Conservation (phyloP, 192 early-diverging fungal genomes). For the Backusella sp. region DNA sequence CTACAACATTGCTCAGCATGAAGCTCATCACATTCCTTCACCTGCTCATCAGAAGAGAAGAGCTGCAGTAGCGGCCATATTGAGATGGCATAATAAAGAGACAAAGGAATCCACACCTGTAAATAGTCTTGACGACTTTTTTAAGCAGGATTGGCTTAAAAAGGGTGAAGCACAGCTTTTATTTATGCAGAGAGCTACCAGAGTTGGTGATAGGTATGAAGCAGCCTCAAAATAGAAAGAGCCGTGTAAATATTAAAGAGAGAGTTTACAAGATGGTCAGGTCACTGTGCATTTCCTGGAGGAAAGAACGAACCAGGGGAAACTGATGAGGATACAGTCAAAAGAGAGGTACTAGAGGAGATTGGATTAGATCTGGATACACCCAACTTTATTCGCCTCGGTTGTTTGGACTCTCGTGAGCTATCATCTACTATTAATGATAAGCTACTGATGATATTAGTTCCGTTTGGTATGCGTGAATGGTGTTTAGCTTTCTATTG, state of each 20-base stretch:
- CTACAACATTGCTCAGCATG: not conserved
- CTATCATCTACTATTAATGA: slow-evolving; percentile 13
- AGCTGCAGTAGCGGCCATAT: slow-evolving; percentile 21
- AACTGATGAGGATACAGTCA: slow-evolving; percentile 32
- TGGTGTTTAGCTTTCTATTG: not conserved
- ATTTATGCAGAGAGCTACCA: slow-evolving; percentile 34
- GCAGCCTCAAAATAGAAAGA: not conserved
- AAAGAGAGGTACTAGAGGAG: slow-evolving; percentile 31
- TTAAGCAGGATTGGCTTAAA: slow-evolving; percentile 23
- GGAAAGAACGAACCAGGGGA: slow-evolving; percentile 31
- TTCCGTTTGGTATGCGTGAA: slow-evolving; percentile 28
- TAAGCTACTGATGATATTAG: slow-evolving; percentile 33
- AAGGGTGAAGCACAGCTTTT: slow-evolving; percentile 23
- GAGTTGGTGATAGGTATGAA: slow-evolving; percentile 25
- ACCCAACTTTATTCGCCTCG: slow-evolving; percentile 18
- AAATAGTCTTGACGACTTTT: slow-evolving; percentile 12
- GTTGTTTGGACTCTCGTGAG: slow-evolving; percentile 27
- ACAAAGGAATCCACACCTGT: not conserved
- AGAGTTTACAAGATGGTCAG: slow-evolving; percentile 22
- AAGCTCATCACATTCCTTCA: slow-evolving; percentile 15
- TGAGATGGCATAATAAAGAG: slow-evolving; percentile 17
- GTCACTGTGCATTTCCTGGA: slow-evolving; percentile 33
- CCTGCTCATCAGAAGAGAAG: slow-evolving; percentile 22
- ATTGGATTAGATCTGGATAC: slow-evolving; percentile 30
- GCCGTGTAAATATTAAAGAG: not conserved